These are phyloP conservation scores for Candida insectorum DNA, from an alignment of 805 yeast species.

Conservation along the genomic window DNA sequence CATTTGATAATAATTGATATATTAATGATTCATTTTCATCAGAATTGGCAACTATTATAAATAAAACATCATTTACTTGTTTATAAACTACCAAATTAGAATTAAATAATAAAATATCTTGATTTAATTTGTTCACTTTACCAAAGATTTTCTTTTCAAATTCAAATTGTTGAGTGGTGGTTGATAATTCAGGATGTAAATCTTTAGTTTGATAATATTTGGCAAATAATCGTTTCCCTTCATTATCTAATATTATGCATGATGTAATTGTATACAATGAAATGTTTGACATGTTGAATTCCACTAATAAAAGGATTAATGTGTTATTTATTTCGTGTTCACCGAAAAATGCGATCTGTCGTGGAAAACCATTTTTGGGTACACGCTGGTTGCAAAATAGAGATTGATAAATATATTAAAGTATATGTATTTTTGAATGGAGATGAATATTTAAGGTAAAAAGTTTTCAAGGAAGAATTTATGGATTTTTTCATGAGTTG, in stretches of 20 bases:
- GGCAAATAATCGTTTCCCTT: conserved; percentile 76
- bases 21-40: conserved; percentile 85
- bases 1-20: conserved; percentile 70
- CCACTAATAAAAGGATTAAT: too few relatives aligned
- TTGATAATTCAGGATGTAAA: conserved; percentile 17
- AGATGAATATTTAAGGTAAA: too few relatives aligned
- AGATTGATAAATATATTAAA: too few relatives aligned
- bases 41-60: conserved; percentile 68
- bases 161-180: conserved; percentile 57
- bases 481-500: conserved; percentile 32
- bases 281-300: conserved; percentile 38
- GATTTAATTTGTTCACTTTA: conserved; percentile 77
- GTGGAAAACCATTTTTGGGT: too few relatives aligned
- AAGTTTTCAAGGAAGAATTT: conserved; percentile 23
- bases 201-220: conserved; percentile 74
- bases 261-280: conserved; percentile 84
- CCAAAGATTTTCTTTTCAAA: conserved; percentile 71
- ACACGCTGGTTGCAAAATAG: too few relatives aligned
- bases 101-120: conserved; percentile 79
- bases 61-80: conserved; percentile 70
- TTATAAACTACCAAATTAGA: conserved; percentile 81
- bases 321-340: too few relatives aligned
- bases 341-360: too few relatives aligned
- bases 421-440: too few relatives aligned
- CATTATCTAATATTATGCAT: conserved; percentile 72